Conservation (phyloP, 306 rosid genomes). For the Malus sieversii region DNA sequence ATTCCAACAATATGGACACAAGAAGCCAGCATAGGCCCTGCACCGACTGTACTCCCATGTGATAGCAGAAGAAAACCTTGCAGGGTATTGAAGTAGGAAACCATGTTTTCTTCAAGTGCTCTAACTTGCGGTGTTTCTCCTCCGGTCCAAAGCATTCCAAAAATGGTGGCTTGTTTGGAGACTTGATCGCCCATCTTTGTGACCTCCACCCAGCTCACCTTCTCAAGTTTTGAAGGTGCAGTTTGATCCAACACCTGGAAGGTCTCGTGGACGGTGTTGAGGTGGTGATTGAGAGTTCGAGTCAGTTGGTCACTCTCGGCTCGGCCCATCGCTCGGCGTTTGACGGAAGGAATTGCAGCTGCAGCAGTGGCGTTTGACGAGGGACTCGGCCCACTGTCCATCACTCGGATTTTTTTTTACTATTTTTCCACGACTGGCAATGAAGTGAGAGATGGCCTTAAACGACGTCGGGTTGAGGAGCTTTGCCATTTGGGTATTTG, state of each 20-base stretch:
- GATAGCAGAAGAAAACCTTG: conserved; percentile 84
- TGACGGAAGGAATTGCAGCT: neutral
- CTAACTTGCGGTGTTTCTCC: conserved; percentile 35
- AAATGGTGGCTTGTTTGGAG: conserved; percentile 76
- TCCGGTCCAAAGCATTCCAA: conserved; percentile 91
- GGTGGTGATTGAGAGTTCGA: conserved; percentile 42
- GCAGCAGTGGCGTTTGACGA: neutral
- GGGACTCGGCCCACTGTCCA: no score
- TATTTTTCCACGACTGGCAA: neutral
- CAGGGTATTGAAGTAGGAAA: conserved; percentile 58
- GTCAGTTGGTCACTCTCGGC: conserved; percentile 44
- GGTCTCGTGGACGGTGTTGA: conserved; percentile 62
- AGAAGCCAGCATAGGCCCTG: conserved; percentile 73
- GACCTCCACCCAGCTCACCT: conserved; percentile 73
- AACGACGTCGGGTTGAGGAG: neutral
- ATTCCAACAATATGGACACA: conserved; percentile 19
- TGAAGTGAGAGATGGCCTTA: neutral
- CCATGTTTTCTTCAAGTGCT: conserved; percentile 72
- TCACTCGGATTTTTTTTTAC: neutral
- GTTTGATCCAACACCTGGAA: conserved; percentile 68
- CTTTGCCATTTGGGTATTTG: neutral
- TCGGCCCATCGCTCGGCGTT: conserved; percentile 23
- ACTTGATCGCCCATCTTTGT: conserved; percentile 61
- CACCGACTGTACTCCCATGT: conserved; percentile 60
- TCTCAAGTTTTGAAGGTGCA: conserved; percentile 46